These are phyloP conservation scores for Colletotrichum melonis DNA, from an alignment of 2,329 filamentous ascomycete genomes.

Conservation along the genomic window DNA sequence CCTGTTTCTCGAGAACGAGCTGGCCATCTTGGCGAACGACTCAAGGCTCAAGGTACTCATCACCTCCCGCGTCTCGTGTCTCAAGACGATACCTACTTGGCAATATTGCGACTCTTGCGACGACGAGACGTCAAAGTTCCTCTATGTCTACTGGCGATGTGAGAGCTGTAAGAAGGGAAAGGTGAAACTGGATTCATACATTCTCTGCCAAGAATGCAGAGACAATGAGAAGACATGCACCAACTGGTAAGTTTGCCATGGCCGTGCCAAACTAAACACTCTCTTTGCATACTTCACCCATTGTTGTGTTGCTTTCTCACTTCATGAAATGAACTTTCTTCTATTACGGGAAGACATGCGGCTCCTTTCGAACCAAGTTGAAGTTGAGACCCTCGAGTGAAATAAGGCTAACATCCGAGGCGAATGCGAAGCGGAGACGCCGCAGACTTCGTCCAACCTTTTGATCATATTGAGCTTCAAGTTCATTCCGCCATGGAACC, in stretches of 20 bases:
- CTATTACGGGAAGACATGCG: not conserved
- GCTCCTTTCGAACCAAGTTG: not conserved
- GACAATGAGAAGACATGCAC: not conserved
- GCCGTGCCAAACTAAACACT: not conserved
- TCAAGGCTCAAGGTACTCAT: slow-evolving; percentile 11
- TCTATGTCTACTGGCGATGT: not conserved
- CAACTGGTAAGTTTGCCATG: not conserved
- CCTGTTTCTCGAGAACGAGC: slow-evolving; percentile 11
- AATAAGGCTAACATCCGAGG: not conserved
- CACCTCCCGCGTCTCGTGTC: slow-evolving; percentile 5
- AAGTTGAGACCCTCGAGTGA: not conserved
- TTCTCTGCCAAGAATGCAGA: slow-evolving; percentile 10
- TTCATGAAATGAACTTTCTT: not conserved
- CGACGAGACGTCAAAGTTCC: not conserved
- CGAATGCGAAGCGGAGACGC: slow-evolving; percentile 1
- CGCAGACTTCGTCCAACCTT: slow-evolving; percentile 18
- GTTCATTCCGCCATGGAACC: not conserved
- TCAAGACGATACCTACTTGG: not conserved
- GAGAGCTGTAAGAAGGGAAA: not conserved
- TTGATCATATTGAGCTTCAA: slow-evolving; percentile 7
- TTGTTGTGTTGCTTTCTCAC: not conserved
- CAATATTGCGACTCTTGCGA: slow-evolving; percentile 4
- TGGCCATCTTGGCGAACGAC: not conserved
- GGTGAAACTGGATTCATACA: not conserved
- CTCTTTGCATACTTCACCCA: not conserved